These are phyloP conservation scores for Myriosclerotinia duriaeana DNA, from an alignment of 2,329 filamentous ascomycete genomes.

Conservation along the genomic window DNA sequence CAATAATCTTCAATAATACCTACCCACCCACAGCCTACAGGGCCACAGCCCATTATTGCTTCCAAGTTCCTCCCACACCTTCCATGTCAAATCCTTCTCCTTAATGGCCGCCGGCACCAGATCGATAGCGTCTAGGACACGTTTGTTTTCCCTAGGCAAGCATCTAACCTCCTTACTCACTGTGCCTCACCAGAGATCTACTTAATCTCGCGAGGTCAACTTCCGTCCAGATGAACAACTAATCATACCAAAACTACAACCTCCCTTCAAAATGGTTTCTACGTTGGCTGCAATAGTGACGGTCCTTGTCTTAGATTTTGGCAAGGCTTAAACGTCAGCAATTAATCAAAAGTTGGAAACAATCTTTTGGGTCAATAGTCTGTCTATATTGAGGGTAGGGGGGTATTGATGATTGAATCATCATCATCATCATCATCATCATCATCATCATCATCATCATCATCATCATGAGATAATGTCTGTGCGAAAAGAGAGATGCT, in stretches of 20 bases:
- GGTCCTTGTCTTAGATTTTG: not conserved
- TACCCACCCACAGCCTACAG: no score
- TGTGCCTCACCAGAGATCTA: not conserved
- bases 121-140: conserved; percentile 1
- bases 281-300: not conserved
- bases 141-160: not conserved
- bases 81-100: not conserved
- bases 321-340: not conserved
- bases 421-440: no score
- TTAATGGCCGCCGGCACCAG: not conserved
- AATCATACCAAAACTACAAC: not conserved
- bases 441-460: no score
- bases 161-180: not conserved
- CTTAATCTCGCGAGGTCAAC: not conserved
- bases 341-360: conserved; percentile 3
- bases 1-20: not conserved
- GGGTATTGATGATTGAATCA: not conserved
- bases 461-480: no score
- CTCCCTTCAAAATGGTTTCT: not conserved
- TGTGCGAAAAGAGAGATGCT: conserved; percentile 5
- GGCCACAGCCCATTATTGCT: no score
- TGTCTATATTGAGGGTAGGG: not conserved
- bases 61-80: not conserved
- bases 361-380: not conserved
- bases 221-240: not conserved